Evolutionary conservation across 768 basidiomycete genomes (phyloP), one percentile per base, ranked within the genome.

Genomic region (Lactifluus hygrophoroides): DNA sequence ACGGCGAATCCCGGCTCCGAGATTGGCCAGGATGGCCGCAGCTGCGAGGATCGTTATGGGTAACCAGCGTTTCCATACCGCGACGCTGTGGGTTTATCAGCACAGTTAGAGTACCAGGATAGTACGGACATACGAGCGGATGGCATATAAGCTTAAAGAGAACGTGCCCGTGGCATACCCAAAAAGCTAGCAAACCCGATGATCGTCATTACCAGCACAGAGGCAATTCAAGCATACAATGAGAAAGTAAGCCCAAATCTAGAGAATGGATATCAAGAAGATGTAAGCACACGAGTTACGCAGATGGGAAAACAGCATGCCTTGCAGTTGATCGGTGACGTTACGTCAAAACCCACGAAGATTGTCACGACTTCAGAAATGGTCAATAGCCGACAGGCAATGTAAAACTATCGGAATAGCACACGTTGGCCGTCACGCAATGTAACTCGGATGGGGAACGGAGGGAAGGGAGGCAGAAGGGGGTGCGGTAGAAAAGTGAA

Each of bases 1-100:
- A 63, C 62, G 46, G 19, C 42, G 44, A n/a, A 63, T 32, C 62
- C 59, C 61, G 28, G 38, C 37, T 19, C 44, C 59, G 27, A 61
- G 0, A 11, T 63, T 63, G 19, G 38, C 14, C 19, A 45, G 2
- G 16, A 55, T 37, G 14, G 56, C 13, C 5, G 27, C 38, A 25
- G 13, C 11, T 2, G 50, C 46, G 32, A 63, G 4, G 11, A 23
- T 3, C 1, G 17, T 47, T 6, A 56, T 34, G 14, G 44, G 27
- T 11, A 34, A 14, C 6, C 43, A 47, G 2, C 53, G 43, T 40
- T 63, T 38, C 62, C 62, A 63, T 35, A 63, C 32, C 30, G 62
- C 62, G 11, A 63, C 21, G 25, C 62, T 63, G 35, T 21, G 11
- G 17, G 27, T 9, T 10, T 6, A 42, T 49, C 23, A 48, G 30